phyloP scores from a whole-genome alignment of 352 stramenopile species.

The Bremia lactucae region DNA sequence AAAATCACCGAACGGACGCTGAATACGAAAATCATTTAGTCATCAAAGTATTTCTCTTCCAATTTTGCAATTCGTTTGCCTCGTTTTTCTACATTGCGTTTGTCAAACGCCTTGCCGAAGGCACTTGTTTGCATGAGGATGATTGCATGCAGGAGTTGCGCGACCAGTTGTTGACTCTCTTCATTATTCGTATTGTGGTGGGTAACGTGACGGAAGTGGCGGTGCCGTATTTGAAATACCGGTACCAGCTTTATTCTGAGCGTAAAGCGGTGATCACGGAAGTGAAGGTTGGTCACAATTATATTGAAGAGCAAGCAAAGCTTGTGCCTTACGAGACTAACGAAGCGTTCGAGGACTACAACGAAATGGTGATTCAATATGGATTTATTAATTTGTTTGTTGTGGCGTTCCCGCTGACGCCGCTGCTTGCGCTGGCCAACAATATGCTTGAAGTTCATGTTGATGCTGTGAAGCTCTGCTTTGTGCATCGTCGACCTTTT shows the following conservation, averaged over 20 bases:
- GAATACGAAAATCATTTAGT: conserved; percentile 90
- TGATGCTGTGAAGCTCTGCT: conserved; percentile 80
- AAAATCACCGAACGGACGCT: conserved; percentile 87
- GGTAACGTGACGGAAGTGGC: conserved; percentile 85
- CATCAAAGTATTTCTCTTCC: conserved; percentile 97
- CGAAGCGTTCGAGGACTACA: conserved; percentile 84
- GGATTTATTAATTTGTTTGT: conserved; percentile 93
- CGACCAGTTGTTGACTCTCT: conserved; percentile 86
- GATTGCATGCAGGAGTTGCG: conserved; percentile 84
- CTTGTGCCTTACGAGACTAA: conserved; percentile 72
- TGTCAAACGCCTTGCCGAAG: conserved; percentile 36
- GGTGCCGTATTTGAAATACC: conserved; percentile 77
- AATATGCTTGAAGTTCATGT: conserved; percentile 88
- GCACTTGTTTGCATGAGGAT: conserved; percentile 74
- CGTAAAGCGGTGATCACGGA: conserved; percentile 16
- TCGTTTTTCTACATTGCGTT: conserved; percentile 94
- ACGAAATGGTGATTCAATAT: conserved; percentile 91
- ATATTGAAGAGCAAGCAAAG: conserved; percentile 78
- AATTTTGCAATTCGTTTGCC: conserved; percentile 96
- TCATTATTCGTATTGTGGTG: conserved; percentile 88
- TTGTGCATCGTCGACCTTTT: conserved; percentile 65
- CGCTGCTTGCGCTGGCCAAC: conserved; percentile 83
- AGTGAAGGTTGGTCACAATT: conserved; percentile 48
- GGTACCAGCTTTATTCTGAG: conserved; percentile 49
- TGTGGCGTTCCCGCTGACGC: conserved; percentile 88